Evolutionary conservation across 345 rosid species (phyloP), one percentile per base, ranked within the genome.

Genomic region (Brassica cretica): DNA sequence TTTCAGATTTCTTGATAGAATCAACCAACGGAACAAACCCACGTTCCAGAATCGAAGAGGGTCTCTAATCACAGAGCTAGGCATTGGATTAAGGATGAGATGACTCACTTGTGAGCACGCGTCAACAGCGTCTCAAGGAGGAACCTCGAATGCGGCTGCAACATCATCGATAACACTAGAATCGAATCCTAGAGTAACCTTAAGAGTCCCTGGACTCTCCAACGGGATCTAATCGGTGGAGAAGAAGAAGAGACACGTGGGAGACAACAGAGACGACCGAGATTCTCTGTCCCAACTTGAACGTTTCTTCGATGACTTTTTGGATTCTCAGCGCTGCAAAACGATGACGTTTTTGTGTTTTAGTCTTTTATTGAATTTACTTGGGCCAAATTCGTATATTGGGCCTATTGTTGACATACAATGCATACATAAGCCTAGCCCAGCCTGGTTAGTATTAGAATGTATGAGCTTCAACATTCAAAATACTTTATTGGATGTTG

Each of bases 91-190:
- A 39, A 64, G 75, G 49, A 49, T 49, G 49, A 61, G 25, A 61
- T 8, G 14, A 81, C 85, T 65, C 73, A 95, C 99, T 88, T 89
- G 10, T 90, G 91, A 37, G 88, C 84, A 19, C 97, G 91, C 81
- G 88, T 92, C 79, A 84, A 66, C 80, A 95, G 83, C 67, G 91
- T 89, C 73, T 92, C 93, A 76, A 93, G 94, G 65, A 95, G 99
- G 80, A 95, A 93, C 84, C 94, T 87, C 76, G 99, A 95, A 79
- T 91, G 96, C 30, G 98, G 82, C 76, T 92, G 93, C 77, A 94
- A 85, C 37, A 94, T 91, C 98, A 94, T 94, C 70, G 56, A n/a
- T 49, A n/a, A 49, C 56, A 49, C 56, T 49, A n/a, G 56, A 49
- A 49, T 49, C 19, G 18, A 49, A 49, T 55, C 64, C 21, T 11